A percentile compares a stretch with the other conserved stretches of the same genome.
Conservation (phyloP, 306 rosid species). For the Fagus crenata region DNA sequence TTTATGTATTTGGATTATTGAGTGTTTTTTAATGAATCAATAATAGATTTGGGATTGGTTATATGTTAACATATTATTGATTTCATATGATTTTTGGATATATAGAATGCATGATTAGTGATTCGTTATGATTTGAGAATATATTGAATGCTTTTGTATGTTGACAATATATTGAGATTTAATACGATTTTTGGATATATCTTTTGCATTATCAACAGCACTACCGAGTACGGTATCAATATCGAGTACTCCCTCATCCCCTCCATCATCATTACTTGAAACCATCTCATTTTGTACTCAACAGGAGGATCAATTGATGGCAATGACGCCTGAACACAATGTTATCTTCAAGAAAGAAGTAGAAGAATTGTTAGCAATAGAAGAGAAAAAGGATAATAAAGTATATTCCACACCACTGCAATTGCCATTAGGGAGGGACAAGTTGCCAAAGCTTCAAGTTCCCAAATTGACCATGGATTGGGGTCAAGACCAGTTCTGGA, state of each 20-base stretch:
- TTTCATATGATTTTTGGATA: too few relatives aligned
- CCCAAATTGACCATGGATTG: constrained; percentile 62
- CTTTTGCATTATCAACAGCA: too few relatives aligned
- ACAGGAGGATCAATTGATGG: constrained; percentile 30
- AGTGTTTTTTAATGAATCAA: too few relatives aligned
- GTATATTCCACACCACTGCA: constrained; percentile 37
- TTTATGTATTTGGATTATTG: too few relatives aligned
- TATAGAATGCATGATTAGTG: too few relatives aligned
- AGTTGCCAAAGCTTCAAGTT: constrained; percentile 59
- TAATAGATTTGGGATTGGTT: too few relatives aligned
- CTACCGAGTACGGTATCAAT: too few relatives aligned
- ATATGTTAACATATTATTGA: too few relatives aligned
- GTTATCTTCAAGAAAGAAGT: constrained; percentile 44
- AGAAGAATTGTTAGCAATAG: constrained; percentile 18
- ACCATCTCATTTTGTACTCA: constrained; percentile 47
- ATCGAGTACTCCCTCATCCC: constrained; percentile 37
- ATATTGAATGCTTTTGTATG: too few relatives aligned
- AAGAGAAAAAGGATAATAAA: constrained; percentile 11
- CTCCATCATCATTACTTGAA: constrained; percentile 56
- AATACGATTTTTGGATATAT: too few relatives aligned
- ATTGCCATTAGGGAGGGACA: constrained; percentile 42
- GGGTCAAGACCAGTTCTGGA: constrained; percentile 74
- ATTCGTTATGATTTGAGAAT: too few relatives aligned
- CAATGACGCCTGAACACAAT: constrained; percentile 22
- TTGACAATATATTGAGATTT: too few relatives aligned